Evolutionary conservation across 1,284 basidiomycete species (phyloP).

Genomic region (Cryptococcus sp.): DNA sequence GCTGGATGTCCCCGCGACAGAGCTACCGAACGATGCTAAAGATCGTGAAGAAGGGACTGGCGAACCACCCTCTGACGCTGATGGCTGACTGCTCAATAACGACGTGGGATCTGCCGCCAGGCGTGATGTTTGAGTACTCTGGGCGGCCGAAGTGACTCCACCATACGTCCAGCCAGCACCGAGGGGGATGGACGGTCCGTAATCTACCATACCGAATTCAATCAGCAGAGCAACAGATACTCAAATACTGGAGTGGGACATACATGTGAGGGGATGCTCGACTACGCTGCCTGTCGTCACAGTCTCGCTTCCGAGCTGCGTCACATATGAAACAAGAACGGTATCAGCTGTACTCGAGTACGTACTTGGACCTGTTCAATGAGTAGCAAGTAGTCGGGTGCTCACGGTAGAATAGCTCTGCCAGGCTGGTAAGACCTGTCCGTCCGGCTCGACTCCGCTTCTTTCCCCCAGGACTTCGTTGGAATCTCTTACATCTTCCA

Average conservation of each 20-base stretch:
- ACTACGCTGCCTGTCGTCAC: constrained; percentile 30
- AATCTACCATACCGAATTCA: constrained; percentile 15
- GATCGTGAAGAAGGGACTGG: too few species aligned
- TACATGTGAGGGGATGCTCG: constrained; percentile 33
- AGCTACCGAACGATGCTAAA: too few species aligned
- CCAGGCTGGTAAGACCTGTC: constrained; percentile 24
- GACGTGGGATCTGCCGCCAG: background rate
- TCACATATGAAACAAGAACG: constrained; percentile 12
- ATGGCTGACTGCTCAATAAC: too few species aligned
- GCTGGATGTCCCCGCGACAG: too few species aligned
- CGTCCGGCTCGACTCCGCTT: constrained; percentile 14
- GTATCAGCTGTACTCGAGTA: background rate
- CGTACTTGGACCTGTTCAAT: too few species aligned
- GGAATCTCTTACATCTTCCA: too few species aligned
- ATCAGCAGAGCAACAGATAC: background rate
- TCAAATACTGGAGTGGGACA: constrained; percentile 12
- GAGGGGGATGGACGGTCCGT: constrained; percentile 32
- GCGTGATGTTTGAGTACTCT: background rate
- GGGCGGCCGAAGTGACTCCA: constrained; percentile 18
- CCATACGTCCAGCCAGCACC: constrained; percentile 30
- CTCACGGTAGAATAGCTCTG: constrained; percentile 19
- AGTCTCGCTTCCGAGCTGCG: constrained; percentile 17
- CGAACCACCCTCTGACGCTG: too few species aligned
- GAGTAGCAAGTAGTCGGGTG: background rate
- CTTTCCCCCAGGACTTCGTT: constrained; percentile 2